Conservation (phyloP, 2,329 filamentous ascomycete genomes). For the Colletotrichum somersetense region DNA sequence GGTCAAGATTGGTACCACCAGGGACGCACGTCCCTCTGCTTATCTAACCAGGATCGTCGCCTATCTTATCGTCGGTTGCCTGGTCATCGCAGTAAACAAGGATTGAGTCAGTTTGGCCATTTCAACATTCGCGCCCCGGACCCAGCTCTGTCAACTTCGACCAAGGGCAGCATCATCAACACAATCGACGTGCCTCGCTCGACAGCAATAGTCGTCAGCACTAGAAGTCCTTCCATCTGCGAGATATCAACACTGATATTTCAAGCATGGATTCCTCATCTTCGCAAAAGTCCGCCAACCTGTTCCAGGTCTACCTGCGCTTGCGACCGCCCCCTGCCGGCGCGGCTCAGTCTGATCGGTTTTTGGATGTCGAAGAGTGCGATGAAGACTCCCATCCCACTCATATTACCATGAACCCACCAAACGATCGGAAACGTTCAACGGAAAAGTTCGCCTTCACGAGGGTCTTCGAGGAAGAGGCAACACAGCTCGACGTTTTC, state of each 20-base stretch:
- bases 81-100: conserved; percentile 38
- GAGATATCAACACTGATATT: neutral
- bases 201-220: neutral
- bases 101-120: conserved; percentile 19
- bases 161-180: conserved; percentile 11
- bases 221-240: too few species aligned
- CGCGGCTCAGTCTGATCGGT: conserved; percentile 69
- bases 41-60: neutral
- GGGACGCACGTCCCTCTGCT: conserved; percentile 8
- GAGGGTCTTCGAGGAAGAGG: conserved; percentile 88
- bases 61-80: conserved; percentile 39
- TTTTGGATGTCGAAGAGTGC: conserved; percentile 80
- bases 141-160: conserved; percentile 15
- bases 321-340: conserved; percentile 75
- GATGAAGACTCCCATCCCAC: conserved; percentile 63
- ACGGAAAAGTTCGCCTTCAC: conserved; percentile 97
- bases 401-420: conserved; percentile 83
- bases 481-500: conserved; percentile 88
- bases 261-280: conserved; percentile 37
- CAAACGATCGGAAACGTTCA: conserved; percentile 86
- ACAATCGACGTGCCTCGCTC: conserved; percentile 11
- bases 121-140: conserved; percentile 1
- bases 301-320: conserved; percentile 94
- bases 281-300: conserved; percentile 54
- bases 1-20: conserved; percentile 7